phyloP scores from a whole-genome alignment of 2,329 filamentous ascomycete genomes.

The Microcyclospora pomicola region DNA sequence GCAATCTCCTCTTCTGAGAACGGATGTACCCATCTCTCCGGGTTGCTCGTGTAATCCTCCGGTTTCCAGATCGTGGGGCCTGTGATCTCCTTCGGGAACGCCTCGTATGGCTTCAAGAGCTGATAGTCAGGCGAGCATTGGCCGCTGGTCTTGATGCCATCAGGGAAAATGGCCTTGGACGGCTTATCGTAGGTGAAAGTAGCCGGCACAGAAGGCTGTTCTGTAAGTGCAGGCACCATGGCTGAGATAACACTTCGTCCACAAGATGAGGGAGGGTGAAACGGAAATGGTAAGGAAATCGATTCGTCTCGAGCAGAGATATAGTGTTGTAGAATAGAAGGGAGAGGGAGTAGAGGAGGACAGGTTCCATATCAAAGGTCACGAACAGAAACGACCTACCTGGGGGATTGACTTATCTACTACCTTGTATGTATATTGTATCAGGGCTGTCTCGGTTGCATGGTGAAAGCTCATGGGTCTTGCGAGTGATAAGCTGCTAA shows the following conservation, averaged over 20 bases:
- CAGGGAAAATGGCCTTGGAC: constrained; percentile 42
- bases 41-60: constrained; percentile 47
- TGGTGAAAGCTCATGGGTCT: too few species aligned
- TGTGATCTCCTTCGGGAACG: constrained; percentile 56
- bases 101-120: constrained; percentile 49
- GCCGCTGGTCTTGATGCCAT: constrained; percentile 54
- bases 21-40: constrained; percentile 58
- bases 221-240: constrained; percentile 10
- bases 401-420: too few species aligned
- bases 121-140: constrained; percentile 58
- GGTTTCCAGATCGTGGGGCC: constrained; percentile 61
- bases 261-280: not conserved
- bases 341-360: constrained; percentile 11
- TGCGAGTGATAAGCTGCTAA: too few species aligned
- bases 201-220: constrained; percentile 9
- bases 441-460: too few species aligned
- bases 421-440: too few species aligned
- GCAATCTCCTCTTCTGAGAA: constrained; percentile 53
- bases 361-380: constrained; percentile 6
- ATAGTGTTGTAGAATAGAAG: constrained; percentile 9
- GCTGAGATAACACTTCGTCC: not conserved
- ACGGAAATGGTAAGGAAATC: not conserved
- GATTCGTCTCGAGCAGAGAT: not conserved
- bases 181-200: constrained; percentile 16
- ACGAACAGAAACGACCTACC: too few species aligned